Evolutionary conservation across 257 asterid genomes (phyloP), one percentile per base, ranked within the genome.

Genomic region (Solanum piurae): DNA sequence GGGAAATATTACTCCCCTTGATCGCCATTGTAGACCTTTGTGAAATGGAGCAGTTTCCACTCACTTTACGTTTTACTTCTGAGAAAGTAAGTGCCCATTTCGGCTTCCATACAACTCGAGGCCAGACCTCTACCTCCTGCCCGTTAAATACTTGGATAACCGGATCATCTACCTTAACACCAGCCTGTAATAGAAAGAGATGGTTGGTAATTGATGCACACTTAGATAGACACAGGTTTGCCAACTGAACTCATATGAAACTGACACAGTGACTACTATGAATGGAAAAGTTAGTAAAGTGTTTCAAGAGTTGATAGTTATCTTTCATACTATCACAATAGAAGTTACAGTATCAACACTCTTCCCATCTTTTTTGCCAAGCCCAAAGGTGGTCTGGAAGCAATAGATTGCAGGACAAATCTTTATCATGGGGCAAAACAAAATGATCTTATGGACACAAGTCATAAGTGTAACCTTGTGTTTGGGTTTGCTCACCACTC

Each of bases 121-220:
- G 97, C 99, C 99, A 97, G 75, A 95, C 98, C 85, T 97, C 99
- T 86, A 97, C 99, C 89, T 95, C 97, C 85, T 97, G 99, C 64
- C 94, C 98, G 29, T 97, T 97, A 90, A 93, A 96, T 86, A 90
- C 92, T 31, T 88, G 90, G 66, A 89, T 90, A 87, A 91, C 86
- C 62, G 99, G 99, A 87, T 96, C 95, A 27, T 89, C 98, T 86
- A 97, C 89, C 89, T 93, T 92, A 90, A 95, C 96, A 88, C 99
- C 99, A 83, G 94, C 99, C 99, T 97, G 94, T 38, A 55, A 88
- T 27, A 85, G 86, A 87, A 66, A 34, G 71, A 58, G n/a, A 88
- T n/a, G 12, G 12, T 29, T 25, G n/a, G 55, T 85, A 85, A 85
- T 38, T 66, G 42, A 66, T 31, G 62, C 87, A 12, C 64, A 85